Evolutionary conservation across 805 yeast species (phyloP).

Genomic region (Kodamaea neixiangensis): DNA sequence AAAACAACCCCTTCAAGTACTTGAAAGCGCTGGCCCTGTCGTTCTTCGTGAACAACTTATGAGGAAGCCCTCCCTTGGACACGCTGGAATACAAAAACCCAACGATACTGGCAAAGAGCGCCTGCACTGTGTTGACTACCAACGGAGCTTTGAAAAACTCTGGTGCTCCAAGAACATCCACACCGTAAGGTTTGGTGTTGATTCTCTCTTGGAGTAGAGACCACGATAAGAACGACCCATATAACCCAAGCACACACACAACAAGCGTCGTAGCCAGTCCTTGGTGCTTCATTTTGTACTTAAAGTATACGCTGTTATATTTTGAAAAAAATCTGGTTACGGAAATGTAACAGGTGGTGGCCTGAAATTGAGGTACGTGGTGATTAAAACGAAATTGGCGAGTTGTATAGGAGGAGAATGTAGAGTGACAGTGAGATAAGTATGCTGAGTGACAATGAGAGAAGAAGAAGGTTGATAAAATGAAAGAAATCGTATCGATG

Average conservation of each 20-base stretch:
- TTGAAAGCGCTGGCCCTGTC: constrained; percentile 15
- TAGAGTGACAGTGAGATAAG: not conserved
- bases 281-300: constrained; percentile 12
- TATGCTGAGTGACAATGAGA: too few species aligned
- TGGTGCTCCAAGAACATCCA: constrained; percentile 31
- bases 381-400: not conserved
- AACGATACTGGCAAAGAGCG: constrained; percentile 65
- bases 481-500: not conserved
- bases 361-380: not conserved
- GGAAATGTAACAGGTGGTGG: too few species aligned
- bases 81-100: constrained; percentile 61
- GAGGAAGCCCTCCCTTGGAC: constrained; percentile 31
- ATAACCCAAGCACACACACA: constrained; percentile 61
- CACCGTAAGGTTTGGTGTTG: constrained; percentile 71
- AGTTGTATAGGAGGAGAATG: not conserved
- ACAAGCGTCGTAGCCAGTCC: constrained; percentile 29
- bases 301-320: constrained; percentile 3
- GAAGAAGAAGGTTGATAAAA: too few species aligned
- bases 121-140: constrained; percentile 75
- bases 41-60: constrained; percentile 35
- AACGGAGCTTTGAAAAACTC: constrained; percentile 73
- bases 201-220: constrained; percentile 89
- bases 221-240: constrained; percentile 88
- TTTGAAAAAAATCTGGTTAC: not conserved
- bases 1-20: constrained; percentile 38